Conservation (phyloP, 257 asterid species). For the Petrea volubilis region DNA sequence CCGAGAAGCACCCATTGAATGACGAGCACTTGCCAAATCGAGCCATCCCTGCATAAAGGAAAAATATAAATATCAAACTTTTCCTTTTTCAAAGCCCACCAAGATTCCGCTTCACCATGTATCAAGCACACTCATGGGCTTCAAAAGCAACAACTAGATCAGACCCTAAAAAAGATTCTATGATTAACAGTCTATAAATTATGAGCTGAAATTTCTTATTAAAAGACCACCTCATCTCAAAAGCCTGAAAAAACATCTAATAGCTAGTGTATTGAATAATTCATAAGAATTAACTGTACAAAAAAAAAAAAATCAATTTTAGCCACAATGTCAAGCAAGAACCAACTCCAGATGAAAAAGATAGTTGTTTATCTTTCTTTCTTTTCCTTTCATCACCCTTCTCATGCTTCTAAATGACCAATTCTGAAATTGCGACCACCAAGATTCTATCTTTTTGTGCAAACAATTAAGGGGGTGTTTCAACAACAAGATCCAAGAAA, state of each 20-base stretch:
- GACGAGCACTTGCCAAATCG: slow-evolving; percentile 88
- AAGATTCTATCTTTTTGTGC: slow-evolving; percentile 4
- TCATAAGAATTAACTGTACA: neutral
- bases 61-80: neutral
- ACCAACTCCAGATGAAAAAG: neutral
- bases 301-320: neutral
- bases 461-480: neutral
- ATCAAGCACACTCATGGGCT: slow-evolving; percentile 3
- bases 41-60: slow-evolving; percentile 71
- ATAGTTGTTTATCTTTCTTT: neutral
- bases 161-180: neutral
- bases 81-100: neutral
- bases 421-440: slow-evolving; percentile 8
- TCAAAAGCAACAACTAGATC: slow-evolving; percentile 2
- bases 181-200: neutral
- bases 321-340: slow-evolving; percentile 6
- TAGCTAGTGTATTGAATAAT: neutral
- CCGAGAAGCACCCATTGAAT: slow-evolving; percentile 87
- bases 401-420: neutral
- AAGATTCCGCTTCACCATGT: slow-evolving; percentile 2
- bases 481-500: slow-evolving; percentile 7
- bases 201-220: neutral
- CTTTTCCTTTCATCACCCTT: neutral
- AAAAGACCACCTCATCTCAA: neutral
- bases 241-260: neutral